A percentile compares a stretch with the other conserved stretches of the same genome.
These are phyloP conservation scores for Durio zibethinus DNA, from an alignment of 345 rosid species.

Conservation along the genomic window DNA sequence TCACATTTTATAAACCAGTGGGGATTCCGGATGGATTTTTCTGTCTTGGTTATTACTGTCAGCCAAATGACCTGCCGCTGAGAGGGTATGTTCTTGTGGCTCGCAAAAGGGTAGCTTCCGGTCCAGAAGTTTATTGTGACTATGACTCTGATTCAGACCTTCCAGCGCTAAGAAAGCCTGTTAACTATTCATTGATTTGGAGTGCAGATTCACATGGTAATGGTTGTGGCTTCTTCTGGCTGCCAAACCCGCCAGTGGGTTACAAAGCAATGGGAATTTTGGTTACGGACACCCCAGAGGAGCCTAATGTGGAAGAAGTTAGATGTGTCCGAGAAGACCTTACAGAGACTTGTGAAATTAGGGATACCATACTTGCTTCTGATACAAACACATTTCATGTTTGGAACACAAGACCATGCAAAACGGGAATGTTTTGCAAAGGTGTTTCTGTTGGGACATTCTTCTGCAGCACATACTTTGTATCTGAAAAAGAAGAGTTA, in stretches of 20 bases:
- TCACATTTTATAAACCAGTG: constrained; percentile 61
- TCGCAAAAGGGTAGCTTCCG: constrained; percentile 22
- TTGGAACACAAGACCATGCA: constrained; percentile 64
- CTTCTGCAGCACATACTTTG: constrained; percentile 49
- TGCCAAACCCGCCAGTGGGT: constrained; percentile 74
- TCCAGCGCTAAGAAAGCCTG: constrained; percentile 60
- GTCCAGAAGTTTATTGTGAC: constrained; percentile 13
- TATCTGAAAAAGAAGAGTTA: constrained; percentile 31
- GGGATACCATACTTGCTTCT: constrained; percentile 40
- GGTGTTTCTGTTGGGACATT: constrained; percentile 88
- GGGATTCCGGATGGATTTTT: constrained; percentile 64
- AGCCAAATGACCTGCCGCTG: constrained; percentile 53
- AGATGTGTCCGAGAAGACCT: constrained; percentile 83
- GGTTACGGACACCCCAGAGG: constrained; percentile 45
- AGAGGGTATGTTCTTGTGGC: constrained; percentile 77
- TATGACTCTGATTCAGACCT: constrained; percentile 17
- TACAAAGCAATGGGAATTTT: constrained; percentile 79
- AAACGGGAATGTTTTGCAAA: constrained; percentile 57
- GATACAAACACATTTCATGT: constrained; percentile 47
- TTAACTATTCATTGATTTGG: constrained; percentile 56
- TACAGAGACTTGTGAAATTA: constrained; percentile 67
- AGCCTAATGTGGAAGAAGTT: constrained; percentile 61
- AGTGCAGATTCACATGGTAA: constrained; percentile 34
- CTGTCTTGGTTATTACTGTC: constrained; percentile 85
- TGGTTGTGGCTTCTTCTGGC: constrained; percentile 68